These are phyloP conservation scores for Cryphonectria japonica DNA, from an alignment of 2,329 filamentous ascomycete species.

Conservation along the genomic window DNA sequence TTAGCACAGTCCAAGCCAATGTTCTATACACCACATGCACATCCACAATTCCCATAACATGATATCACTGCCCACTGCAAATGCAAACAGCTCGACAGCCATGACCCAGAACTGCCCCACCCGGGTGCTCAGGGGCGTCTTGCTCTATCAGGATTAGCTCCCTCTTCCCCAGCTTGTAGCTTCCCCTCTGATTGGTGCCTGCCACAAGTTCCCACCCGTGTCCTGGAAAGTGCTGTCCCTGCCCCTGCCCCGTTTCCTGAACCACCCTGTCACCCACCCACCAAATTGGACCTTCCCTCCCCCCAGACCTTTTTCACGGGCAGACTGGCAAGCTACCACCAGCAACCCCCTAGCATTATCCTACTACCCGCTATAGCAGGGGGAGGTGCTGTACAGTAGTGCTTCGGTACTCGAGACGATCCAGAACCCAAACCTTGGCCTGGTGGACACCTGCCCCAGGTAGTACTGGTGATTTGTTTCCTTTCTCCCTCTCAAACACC, in stretches of 20 bases:
- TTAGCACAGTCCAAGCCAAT: no score
- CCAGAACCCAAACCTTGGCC: background rate
- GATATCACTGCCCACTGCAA: background rate
- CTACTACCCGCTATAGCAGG: no score
- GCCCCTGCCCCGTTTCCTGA: background rate
- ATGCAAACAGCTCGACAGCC: background rate
- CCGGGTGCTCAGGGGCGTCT: background rate
- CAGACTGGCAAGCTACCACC: background rate
- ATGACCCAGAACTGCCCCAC: slow-evolving; percentile 1
- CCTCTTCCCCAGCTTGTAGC: background rate
- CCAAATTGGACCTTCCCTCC: background rate
- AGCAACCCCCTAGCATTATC: no score
- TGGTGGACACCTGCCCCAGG: background rate
- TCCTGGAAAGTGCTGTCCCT: background rate
- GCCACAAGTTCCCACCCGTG: background rate
- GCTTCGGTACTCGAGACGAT: background rate
- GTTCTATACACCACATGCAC: background rate
- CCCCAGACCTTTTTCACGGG: background rate
- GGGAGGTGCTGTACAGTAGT: no score
- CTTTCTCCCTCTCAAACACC: slow-evolving; percentile 11
- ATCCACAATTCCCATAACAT: background rate
- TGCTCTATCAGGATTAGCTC: slow-evolving; percentile 6
- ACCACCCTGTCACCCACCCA: background rate
- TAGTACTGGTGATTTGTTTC: slow-evolving; percentile 9
- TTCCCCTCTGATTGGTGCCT: background rate